Base-by-base conservation (phyloP, 1,139 yeast species). In the Ogataea hybrid region DNA sequence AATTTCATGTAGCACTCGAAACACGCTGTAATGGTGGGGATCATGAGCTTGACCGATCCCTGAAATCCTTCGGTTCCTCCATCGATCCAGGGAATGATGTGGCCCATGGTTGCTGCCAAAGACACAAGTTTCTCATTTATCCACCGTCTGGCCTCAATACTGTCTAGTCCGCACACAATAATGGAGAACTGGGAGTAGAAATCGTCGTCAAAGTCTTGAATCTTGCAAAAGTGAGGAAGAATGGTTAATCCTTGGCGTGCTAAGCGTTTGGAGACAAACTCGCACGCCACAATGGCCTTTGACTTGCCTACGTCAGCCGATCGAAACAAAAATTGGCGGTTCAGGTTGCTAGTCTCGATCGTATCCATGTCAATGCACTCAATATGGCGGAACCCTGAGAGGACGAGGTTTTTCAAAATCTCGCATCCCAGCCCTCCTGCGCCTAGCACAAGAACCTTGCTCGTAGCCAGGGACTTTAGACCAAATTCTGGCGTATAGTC, bases 381-480 rank as follows among this genome's bases (percentile, higher is more conserved):
- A 31, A 92, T 81, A 45, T 82, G 70, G 39, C 69, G 70, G 57
- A 90, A 85, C 4, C 96, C 95, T 3, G 83, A 71, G 42, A 86
- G 68, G 0, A 94, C 92, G 38, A 92, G 68, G 62, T 89, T 81
- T 66, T 90, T 90, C 39, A 92, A 67, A 28, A 92, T 81, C 63
- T 92, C 97, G 67, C 97, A 92, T 0, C 98, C 98, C 9, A 92
- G 68, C 0, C 98, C 98, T 2, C 97, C 97, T 1, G 97, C 97
- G 0, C 98, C 97, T 30, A 90, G 69, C 1, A 84, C 81, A 49
- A 73, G 70, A 49, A 79, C 61, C 44, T 67, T 67, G 16, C 71
- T 53, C 1, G 53, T 46, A 5, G 37, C 39, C 6, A 77, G 56
- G 5, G 70, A 49, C 7, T 31, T 30, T 3, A 8, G 7, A 2